Evolutionary conservation across 495 filamentous ascomycete species (phyloP), one percentile per base, ranked within the genome.

Genomic region (Mycothermus thermophilus): DNA sequence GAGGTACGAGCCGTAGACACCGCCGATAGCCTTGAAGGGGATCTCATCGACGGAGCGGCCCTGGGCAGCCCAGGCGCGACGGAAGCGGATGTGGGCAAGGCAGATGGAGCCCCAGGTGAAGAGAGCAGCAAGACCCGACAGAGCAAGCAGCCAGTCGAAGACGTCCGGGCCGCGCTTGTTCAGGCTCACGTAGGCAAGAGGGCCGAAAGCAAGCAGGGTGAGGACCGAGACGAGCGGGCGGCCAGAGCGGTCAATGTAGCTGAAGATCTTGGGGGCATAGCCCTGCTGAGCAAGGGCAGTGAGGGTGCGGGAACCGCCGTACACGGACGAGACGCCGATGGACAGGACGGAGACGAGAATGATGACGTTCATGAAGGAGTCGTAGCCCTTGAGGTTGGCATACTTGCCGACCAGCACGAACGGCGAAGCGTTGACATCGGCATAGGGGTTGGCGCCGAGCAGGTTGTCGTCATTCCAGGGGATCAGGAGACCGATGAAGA

Each of bases 91-190:
- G 51, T 85, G 80, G 3, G 80, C 71, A 11, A 83, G 48, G 54
- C 72, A 78, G 50, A 87, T 81, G 40, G 71, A 75, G 23, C 73
- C 79, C 75, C 76, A 87, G 29, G 75, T 74, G 57, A 84, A 84
- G 38, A 87, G 66, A 38, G 71, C 63, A 27, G 72, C 68, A 2
- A 84, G 65, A 42, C 76, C 80, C 4, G 78, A 80, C 8, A 87
- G 56, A 18, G 76, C 69, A 10, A 79, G 67, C 18, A 87, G 66
- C 76, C 77, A 81, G 43, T 62, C 53, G 51, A 81, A 81, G 24
- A 80, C 60, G 4, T 42, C 48, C 23, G 50, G 59, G 16, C 60
- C 57, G 9, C 43, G 53, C 30, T 74, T 60, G 16, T 45, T 45
- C 11, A 71, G 41, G 46, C 68, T 71, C 27, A 78, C 50, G 43